phyloP scores from a whole-genome alignment of 345 rosid species.

The Brassica nigra region DNA sequence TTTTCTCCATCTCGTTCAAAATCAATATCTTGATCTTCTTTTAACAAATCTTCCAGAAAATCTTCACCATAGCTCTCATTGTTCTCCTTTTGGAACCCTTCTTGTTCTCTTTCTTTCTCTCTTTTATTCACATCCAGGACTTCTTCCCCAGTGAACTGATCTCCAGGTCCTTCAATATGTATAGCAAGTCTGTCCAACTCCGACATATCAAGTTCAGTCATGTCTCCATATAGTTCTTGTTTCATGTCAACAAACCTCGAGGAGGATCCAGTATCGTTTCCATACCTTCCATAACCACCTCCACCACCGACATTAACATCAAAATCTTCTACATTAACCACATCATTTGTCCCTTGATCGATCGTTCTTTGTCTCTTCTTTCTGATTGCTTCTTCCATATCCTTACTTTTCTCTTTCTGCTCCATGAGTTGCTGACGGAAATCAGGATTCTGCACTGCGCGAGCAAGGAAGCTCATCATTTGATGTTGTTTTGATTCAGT shows the following conservation, averaged over 20 bases:
- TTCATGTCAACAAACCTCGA: slow-evolving; percentile 36
- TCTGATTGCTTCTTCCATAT: slow-evolving; percentile 54
- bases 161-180: slow-evolving; percentile 52
- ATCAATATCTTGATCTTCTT: slow-evolving; percentile 46
- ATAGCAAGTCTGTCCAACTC: slow-evolving; percentile 53
- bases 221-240: slow-evolving; percentile 48
- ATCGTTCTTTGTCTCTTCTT: slow-evolving; percentile 59
- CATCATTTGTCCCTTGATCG: slow-evolving; percentile 44
- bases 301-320: slow-evolving; percentile 3
- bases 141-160: slow-evolving; percentile 32
- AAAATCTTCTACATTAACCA: slow-evolving; percentile 32
- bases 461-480: slow-evolving; percentile 74
- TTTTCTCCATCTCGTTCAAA: slow-evolving; percentile 51
- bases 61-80: slow-evolving; percentile 41
- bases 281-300: slow-evolving; percentile 17
- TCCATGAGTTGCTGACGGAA: slow-evolving; percentile 58
- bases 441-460: slow-evolving; percentile 65
- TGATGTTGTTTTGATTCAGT: slow-evolving; percentile 67
- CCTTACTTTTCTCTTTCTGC: slow-evolving; percentile 53
- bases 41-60: slow-evolving; percentile 67
- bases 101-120: slow-evolving; percentile 32
- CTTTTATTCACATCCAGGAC: slow-evolving; percentile 24
- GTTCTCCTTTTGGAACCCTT: slow-evolving; percentile 11
- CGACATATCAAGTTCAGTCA: slow-evolving; percentile 44
- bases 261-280: slow-evolving; percentile 11